Evolutionary conservation across 1,284 basidiomycete genomes (phyloP).

Genomic region (Volvariella volvacea): DNA sequence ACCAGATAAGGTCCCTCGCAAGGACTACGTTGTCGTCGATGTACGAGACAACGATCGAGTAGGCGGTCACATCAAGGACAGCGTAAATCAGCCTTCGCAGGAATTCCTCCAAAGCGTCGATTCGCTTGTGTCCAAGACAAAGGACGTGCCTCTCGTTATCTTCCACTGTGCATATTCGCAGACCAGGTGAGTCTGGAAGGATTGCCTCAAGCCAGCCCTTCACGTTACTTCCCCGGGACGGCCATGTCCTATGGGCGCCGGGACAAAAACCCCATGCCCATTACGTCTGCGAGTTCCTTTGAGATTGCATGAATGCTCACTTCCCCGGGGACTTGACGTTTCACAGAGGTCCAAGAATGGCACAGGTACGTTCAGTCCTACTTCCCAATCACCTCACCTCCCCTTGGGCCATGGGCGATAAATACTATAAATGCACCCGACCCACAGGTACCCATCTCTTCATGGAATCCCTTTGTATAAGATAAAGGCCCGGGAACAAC

Average conservation of each 20-base stretch:
- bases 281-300: no score
- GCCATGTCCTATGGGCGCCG: no score
- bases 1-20: constrained; percentile 43
- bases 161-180: constrained; percentile 78
- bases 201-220: no score
- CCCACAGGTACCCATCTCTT: no score
- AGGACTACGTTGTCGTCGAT: constrained; percentile 71
- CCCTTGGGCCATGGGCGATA: no score
- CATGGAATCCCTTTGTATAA: no score
- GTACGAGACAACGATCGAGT: constrained; percentile 71
- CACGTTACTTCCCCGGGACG: no score
- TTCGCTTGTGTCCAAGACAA: constrained; percentile 51
- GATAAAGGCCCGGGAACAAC: not conserved
- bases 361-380: constrained; percentile 38
- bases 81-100: constrained; percentile 53
- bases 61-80: constrained; percentile 69
- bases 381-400: no score
- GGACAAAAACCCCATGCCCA: no score
- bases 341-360: constrained; percentile 66
- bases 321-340: no score
- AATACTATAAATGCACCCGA: no score
- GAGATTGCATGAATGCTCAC: constrained; percentile 6
- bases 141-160: constrained; percentile 54
- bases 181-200: constrained; percentile 38
- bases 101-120: constrained; percentile 52